phyloP scores from a whole-genome alignment of 306 rosid genomes.

The cucumber (Cucumis sativus) region Cucumber_9930_V3 NC_026661.2:18341501-18342000 shows the following conservation, averaged over 20 bases:
- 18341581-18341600: neutral
- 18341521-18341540: neutral
- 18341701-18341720: neutral
- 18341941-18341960: too few species aligned
- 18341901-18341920: too few species aligned
- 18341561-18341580: neutral
- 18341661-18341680: neutral
- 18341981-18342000: too few species aligned
- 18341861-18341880: too few species aligned
- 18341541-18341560: neutral
- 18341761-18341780: too few species aligned
- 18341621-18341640: neutral
- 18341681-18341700: neutral
- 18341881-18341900: too few species aligned
- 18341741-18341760: neutral
- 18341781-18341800: too few species aligned
- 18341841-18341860: too few species aligned
- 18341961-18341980: rapidly evolving
- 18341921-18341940: too few species aligned
- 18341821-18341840: too few species aligned
- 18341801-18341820: too few species aligned
- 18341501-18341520: neutral
- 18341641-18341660: neutral
- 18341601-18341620: neutral
- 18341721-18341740: too few species aligned